Conservation (phyloP, 768 basidiomycete genomes). For the Multifurca ochricompacta region DNA sequence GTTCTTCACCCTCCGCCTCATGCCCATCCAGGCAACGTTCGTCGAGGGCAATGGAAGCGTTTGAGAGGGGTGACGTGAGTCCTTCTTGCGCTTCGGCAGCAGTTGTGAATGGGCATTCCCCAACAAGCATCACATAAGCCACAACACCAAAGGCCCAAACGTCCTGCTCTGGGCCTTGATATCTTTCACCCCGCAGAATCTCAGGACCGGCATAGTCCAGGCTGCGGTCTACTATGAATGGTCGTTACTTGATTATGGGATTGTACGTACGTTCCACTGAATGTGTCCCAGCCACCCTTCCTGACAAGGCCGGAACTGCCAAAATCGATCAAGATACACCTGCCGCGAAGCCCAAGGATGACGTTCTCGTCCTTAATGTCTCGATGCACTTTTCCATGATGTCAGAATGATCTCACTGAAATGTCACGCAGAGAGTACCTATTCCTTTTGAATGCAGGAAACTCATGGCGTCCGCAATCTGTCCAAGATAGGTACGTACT, state of each 20-base stretch:
- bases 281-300: slow-evolving; percentile 80
- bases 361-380: slow-evolving; percentile 99
- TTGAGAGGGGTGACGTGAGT: slow-evolving; percentile 65
- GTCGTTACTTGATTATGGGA: slow-evolving; percentile 7
- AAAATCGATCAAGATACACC: slow-evolving; percentile 93
- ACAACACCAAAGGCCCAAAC: slow-evolving; percentile 98
- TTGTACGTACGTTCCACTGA: slow-evolving; percentile 79
- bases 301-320: slow-evolving; percentile 85
- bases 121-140: slow-evolving; percentile 86
- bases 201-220: slow-evolving; percentile 95
- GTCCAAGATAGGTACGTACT: slow-evolving; percentile 80
- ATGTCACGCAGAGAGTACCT: slow-evolving; percentile 37
- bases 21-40: slow-evolving; percentile 73
- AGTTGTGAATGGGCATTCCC: slow-evolving; percentile 88
- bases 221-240: slow-evolving; percentile 32
- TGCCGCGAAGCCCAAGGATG: slow-evolving; percentile 69
- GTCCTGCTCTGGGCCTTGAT: slow-evolving; percentile 94
- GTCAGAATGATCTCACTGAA: slow-evolving; percentile 1
- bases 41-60: slow-evolving; percentile 67
- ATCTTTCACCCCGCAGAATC: slow-evolving; percentile 89
- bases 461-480: slow-evolving; percentile 83
- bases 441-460: slow-evolving; percentile 92
- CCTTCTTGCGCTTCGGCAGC: slow-evolving; percentile 88
- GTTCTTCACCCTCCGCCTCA: slow-evolving; percentile 65
- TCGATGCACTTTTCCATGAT: slow-evolving; percentile 61